Conservation (phyloP, 768 basidiomycete species). For the Serendipita vermifera region DNA sequence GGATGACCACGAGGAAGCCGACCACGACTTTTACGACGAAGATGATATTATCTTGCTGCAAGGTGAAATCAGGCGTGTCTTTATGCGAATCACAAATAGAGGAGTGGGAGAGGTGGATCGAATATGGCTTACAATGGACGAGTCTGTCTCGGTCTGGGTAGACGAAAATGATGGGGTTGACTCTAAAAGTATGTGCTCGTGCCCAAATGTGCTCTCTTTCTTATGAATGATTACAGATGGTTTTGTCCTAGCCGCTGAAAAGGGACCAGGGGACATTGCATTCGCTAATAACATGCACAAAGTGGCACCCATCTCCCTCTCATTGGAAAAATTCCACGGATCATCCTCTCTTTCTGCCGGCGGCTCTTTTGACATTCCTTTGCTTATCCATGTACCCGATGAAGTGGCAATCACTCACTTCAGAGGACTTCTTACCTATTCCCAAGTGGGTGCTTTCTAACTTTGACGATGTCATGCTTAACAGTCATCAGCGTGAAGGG, state of each 20-base stretch:
- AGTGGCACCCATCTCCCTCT: constrained; percentile 36
- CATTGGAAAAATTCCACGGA: constrained; percentile 23
- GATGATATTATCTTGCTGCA: constrained; percentile 41
- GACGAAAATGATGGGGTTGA: constrained; percentile 18
- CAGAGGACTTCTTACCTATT: constrained; percentile 51
- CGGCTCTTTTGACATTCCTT: constrained; percentile 36
- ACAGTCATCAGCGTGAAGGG: constrained; percentile 31
- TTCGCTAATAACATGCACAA: constrained; percentile 42
- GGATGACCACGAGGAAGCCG: constrained; percentile 26
- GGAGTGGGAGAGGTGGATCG: constrained; percentile 50
- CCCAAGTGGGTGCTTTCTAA: constrained; percentile 32
- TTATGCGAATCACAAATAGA: constrained; percentile 50
- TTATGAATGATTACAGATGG: not conserved
- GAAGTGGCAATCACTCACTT: constrained; percentile 38
- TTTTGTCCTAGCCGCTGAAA: not conserved
- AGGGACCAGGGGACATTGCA: constrained; percentile 28
- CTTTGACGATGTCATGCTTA: not conserved
- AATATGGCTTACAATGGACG: constrained; percentile 53
- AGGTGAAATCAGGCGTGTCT: constrained; percentile 50
- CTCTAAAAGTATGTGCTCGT: constrained; percentile 12
- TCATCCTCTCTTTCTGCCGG: constrained; percentile 31
- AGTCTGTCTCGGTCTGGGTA: constrained; percentile 53
- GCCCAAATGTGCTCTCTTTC: not conserved
- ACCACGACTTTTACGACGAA: constrained; percentile 41
- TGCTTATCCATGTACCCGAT: constrained; percentile 45